Percentiles rank a stretch among this genome's conserved stretches.
Conservation (phyloP, 352 stramenopile species). For the Peronospora destructor region DNA sequence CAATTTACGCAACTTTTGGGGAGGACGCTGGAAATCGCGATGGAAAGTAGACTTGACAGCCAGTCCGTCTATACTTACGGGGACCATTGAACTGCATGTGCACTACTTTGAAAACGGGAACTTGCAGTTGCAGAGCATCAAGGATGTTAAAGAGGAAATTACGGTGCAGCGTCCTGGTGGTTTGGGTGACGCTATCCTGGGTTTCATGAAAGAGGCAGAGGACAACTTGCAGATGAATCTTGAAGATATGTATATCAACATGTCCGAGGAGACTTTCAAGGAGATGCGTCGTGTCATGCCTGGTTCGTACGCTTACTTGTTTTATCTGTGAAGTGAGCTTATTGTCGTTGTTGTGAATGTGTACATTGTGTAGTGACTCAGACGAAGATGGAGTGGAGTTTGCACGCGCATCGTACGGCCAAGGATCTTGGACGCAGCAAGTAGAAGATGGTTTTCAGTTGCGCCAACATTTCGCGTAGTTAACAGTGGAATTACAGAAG, state of each 20-base stretch:
- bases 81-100: slow-evolving; percentile 78
- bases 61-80: slow-evolving; percentile 39
- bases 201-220: slow-evolving; percentile 75
- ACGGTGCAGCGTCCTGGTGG: slow-evolving; percentile 31
- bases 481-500: slow-evolving; percentile 8
- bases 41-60: slow-evolving; percentile 65
- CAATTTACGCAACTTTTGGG: slow-evolving; percentile 89
- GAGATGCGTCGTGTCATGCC: slow-evolving; percentile 93
- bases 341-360: neutral
- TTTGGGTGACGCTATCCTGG: slow-evolving; percentile 58
- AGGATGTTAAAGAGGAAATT: slow-evolving; percentile 57
- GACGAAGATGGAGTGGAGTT: slow-evolving; percentile 86
- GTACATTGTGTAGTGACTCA: slow-evolving; percentile 51
- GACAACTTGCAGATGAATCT: slow-evolving; percentile 84
- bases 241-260: slow-evolving; percentile 93
- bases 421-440: slow-evolving; percentile 69
- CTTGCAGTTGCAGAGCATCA: slow-evolving; percentile 85
- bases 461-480: slow-evolving; percentile 1
- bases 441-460: slow-evolving; percentile 23
- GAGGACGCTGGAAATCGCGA: slow-evolving; percentile 73
- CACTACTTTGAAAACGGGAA: slow-evolving; percentile 97
- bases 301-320: slow-evolving; percentile 24
- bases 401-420: slow-evolving; percentile 76
- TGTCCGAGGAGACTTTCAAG: slow-evolving; percentile 92
- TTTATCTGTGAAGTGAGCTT: neutral